Conservation (phyloP, 345 rosid species). For the Garcia nutans region DNA sequence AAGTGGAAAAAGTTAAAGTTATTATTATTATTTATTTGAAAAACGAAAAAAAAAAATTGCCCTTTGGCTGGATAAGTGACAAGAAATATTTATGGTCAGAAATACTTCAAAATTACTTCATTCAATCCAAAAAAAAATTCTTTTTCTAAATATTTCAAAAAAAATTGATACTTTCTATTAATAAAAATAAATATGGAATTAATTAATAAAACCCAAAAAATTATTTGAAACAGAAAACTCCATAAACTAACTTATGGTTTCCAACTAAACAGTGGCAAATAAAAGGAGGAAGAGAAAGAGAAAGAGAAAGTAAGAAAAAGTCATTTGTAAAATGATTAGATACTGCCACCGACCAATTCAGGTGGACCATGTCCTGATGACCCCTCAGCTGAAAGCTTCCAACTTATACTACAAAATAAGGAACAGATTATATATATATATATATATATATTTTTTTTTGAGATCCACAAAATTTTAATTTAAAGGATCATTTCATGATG, state of each 20-base stretch:
- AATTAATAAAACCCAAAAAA: background rate
- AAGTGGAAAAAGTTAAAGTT: background rate
- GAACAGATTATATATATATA: no score
- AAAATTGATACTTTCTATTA: background rate
- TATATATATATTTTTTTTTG: background rate
- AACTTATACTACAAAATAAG: background rate
- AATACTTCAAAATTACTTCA: background rate
- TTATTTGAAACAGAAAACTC: conserved; percentile 14
- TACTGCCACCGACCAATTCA: conserved; percentile 17
- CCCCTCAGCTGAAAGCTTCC: background rate
- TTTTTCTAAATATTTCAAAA: no score
- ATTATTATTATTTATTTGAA: background rate
- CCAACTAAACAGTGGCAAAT: background rate
- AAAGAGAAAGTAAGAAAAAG: background rate
- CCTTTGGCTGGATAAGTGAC: background rate
- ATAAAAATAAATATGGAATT: background rate
- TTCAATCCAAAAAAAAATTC: no score
- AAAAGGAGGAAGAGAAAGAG: background rate
- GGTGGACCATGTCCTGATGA: conserved; percentile 5
- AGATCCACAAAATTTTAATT: conserved; percentile 11
- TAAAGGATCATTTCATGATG: background rate
- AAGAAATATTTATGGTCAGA: background rate
- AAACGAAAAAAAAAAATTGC: no score
- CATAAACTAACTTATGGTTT: background rate
- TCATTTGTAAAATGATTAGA: background rate